Evolutionary conservation across 2,329 filamentous ascomycete species (phyloP).

Genomic region (Fusarium haematococcum): DNA sequence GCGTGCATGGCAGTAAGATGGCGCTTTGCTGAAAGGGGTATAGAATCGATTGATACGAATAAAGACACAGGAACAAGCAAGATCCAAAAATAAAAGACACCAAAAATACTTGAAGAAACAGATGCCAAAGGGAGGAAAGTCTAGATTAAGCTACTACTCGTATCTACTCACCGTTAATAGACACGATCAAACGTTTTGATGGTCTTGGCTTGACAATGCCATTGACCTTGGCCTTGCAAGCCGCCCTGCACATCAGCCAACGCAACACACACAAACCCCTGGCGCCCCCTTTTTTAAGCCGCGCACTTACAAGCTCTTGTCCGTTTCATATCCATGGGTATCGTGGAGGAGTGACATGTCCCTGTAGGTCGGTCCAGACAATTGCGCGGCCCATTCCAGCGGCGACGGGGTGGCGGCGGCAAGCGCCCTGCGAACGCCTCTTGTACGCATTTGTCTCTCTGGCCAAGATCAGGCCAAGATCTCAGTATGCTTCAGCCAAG

Average conservation of each 20-base stretch:
- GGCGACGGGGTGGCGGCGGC: background rate
- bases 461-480: background rate
- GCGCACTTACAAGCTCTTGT: constrained; percentile 2
- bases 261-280: constrained; percentile 4
- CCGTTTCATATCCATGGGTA: constrained; percentile 30
- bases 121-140: background rate
- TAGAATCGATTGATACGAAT: constrained; percentile 2
- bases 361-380: background rate
- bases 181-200: background rate
- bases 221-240: background rate
- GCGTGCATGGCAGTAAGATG: background rate
- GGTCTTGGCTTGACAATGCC: background rate
- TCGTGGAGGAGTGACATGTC: background rate
- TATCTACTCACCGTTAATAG: background rate
- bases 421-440: constrained; percentile 14
- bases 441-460: background rate
- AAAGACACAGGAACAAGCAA: background rate
- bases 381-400: background rate
- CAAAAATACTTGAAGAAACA: background rate
- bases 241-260: background rate
- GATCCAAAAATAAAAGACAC: background rate
- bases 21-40: constrained; percentile 15
- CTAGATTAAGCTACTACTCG: background rate
- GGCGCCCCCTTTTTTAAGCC: constrained; percentile 36
- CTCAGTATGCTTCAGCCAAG: background rate